A percentile compares a stretch with the other conserved stretches of the same genome.
phyloP scores from a whole-genome alignment of 2,329 filamentous ascomycete species.

The Penicillium sclerotigenum region DNA sequence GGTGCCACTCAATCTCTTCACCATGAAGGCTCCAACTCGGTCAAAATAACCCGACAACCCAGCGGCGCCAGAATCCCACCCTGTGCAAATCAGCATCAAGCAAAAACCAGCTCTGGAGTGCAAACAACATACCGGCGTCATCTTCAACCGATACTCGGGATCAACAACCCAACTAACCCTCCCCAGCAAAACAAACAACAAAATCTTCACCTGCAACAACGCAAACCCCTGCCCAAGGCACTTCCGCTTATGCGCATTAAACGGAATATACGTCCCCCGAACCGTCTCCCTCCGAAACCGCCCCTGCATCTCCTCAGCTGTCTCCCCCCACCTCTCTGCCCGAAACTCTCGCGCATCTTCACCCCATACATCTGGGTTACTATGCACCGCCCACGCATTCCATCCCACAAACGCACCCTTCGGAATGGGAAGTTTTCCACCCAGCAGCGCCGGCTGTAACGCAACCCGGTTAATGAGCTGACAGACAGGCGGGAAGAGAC shows the following conservation, averaged over 20 bases:
- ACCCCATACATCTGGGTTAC: conserved; percentile 35
- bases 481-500: conserved; percentile 50
- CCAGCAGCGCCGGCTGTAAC: conserved; percentile 25
- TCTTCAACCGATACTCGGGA: conserved; percentile 23
- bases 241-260: conserved; percentile 30
- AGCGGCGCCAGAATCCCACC: conserved; percentile 27
- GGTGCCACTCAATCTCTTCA: not conserved
- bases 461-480: conserved; percentile 50
- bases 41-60: conserved; percentile 18
- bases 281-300: conserved; percentile 25
- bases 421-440: conserved; percentile 32
- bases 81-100: conserved; percentile 12
- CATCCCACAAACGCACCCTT: conserved; percentile 43
- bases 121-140: conserved; percentile 24
- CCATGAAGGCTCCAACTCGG: not conserved
- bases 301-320: conserved; percentile 33
- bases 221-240: conserved; percentile 32
- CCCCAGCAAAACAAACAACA: conserved; percentile 24
- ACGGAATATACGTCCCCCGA: conserved; percentile 30
- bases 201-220: conserved; percentile 28
- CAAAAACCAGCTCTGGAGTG: not conserved
- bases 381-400: conserved; percentile 43
- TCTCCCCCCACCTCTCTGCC: conserved; percentile 38
- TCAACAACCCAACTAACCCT: conserved; percentile 21
- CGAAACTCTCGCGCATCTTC: conserved; percentile 31